Conservation (phyloP, 73 alveolate species). For the Uronychia binucleata region DNA sequence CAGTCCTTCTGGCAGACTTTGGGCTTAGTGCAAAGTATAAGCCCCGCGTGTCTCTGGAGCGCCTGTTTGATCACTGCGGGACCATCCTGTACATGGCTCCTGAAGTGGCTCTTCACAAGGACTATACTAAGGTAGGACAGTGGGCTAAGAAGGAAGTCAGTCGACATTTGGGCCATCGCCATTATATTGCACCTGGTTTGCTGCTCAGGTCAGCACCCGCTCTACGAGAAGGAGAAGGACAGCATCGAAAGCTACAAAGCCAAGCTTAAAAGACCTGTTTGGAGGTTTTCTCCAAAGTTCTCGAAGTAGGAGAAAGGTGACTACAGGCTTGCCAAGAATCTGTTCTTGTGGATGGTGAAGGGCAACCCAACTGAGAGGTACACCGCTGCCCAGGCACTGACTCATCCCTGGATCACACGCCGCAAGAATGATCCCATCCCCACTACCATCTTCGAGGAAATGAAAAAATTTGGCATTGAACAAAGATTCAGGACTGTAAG, state of each 20-base stretch:
- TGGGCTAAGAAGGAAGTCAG: slow-evolving; percentile 14
- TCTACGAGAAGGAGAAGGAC: slow-evolving; percentile 52
- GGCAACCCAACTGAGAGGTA: slow-evolving; percentile 69
- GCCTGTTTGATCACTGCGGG: slow-evolving; percentile 66
- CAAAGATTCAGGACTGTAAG: neutral
- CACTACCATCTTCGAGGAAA: neutral
- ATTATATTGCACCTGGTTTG: slow-evolving; percentile 58
- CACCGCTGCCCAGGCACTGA: slow-evolving; percentile 56
- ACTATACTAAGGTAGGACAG: slow-evolving; percentile 41
- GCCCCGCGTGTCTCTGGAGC: slow-evolving; percentile 25
- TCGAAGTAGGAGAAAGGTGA: slow-evolving; percentile 6
- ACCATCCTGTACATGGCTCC: slow-evolving; percentile 89
- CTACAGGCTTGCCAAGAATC: slow-evolving; percentile 53
- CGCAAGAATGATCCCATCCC: slow-evolving; percentile 10
- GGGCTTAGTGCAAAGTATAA: slow-evolving; percentile 71
- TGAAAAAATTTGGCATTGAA: neutral
- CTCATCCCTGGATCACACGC: slow-evolving; percentile 83
- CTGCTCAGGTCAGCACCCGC: slow-evolving; percentile 73
- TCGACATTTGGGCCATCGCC: slow-evolving; percentile 78
- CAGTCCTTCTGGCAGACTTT: slow-evolving; percentile 71
- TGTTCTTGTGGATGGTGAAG: slow-evolving; percentile 46
- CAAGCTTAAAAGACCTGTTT: slow-evolving; percentile 8
- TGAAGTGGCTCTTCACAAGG: slow-evolving; percentile 62
- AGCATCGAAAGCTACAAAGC: slow-evolving; percentile 2
- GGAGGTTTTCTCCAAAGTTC: neutral